Evolutionary conservation across 257 asterid species (phyloP).

Genomic region (Jasminum sambac): DNA sequence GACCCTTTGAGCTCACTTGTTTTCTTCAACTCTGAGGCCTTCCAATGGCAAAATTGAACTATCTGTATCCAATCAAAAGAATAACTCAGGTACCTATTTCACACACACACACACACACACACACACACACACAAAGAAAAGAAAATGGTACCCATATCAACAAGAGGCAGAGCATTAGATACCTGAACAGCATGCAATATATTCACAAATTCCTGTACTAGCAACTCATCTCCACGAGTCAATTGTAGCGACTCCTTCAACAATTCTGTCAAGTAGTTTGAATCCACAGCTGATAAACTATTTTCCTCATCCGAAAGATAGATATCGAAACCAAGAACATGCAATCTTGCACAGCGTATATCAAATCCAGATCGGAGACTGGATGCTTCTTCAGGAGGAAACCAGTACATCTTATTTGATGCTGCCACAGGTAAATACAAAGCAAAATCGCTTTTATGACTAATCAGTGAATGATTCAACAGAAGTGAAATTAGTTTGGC

Average conservation of each 20-base stretch:
- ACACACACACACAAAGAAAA: no score
- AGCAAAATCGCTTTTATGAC: conserved; percentile 22
- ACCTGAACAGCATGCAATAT: conserved; percentile 90
- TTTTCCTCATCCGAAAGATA: conserved; percentile 30
- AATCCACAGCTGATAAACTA: conserved; percentile 28
- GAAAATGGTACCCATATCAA: no score
- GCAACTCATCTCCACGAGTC: conserved; percentile 47
- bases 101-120: no score
- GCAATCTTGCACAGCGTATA: conserved; percentile 73
- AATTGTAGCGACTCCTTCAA: conserved; percentile 53
- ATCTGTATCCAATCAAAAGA: conserved; percentile 38
- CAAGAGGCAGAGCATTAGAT: no score
- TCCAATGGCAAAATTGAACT: conserved; percentile 67
- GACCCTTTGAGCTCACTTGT: conserved; percentile 25
- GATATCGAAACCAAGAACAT: conserved; percentile 60
- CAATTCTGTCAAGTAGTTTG: conserved; percentile 38
- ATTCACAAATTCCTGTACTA: conserved; percentile 54
- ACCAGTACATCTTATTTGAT: conserved; percentile 84
- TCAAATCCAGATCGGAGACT: conserved; percentile 69
- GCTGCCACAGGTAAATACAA: conserved; percentile 56
- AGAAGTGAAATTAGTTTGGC: conserved; percentile 60
- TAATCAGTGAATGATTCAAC: conserved; percentile 36
- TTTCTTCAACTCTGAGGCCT: conserved; percentile 25
- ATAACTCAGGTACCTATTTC: background rate
- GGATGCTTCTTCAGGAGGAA: conserved; percentile 81